Evolutionary conservation across 805 yeast species (phyloP).

Genomic region (Wickerhamiella bombiphila): DNA sequence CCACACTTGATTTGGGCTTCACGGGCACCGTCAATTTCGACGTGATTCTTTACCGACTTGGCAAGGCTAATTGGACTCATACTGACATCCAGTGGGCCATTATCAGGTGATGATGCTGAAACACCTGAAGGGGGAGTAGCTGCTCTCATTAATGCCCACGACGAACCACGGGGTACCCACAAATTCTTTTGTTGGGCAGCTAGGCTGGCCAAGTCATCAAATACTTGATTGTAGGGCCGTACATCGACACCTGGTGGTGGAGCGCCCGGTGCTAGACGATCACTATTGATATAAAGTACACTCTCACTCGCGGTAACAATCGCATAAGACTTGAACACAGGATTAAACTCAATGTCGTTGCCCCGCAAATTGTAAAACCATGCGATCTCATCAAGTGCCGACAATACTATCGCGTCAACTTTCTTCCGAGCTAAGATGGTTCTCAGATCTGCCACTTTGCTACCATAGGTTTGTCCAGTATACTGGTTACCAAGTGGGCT

Average conservation of each 20-base stretch:
- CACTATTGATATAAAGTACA: slow-evolving; percentile 38
- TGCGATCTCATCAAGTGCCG: slow-evolving; percentile 78
- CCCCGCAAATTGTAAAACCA: slow-evolving; percentile 82
- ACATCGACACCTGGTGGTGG: slow-evolving; percentile 36
- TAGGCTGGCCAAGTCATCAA: slow-evolving; percentile 33
- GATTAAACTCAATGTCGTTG: slow-evolving; percentile 67
- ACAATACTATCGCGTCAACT: slow-evolving; percentile 37
- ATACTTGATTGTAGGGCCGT: slow-evolving; percentile 42
- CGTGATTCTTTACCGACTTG: slow-evolving; percentile 61
- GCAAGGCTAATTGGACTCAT: slow-evolving; percentile 46
- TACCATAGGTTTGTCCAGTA: slow-evolving; percentile 48
- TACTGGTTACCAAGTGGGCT: slow-evolving; percentile 36
- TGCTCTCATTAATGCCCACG: slow-evolving; percentile 53
- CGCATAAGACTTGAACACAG: slow-evolving; percentile 67
- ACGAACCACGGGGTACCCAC: slow-evolving; percentile 40
- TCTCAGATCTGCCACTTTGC: slow-evolving; percentile 38
- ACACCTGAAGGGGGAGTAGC: slow-evolving; percentile 23
- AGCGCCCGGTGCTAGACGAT: slow-evolving; percentile 24
- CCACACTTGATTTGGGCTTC: slow-evolving; percentile 77
- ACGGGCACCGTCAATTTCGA: slow-evolving; percentile 58
- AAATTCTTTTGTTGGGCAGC: slow-evolving; percentile 23
- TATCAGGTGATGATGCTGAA: slow-evolving; percentile 19
- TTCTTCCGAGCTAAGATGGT: slow-evolving; percentile 19
- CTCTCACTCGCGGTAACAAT: slow-evolving; percentile 32
- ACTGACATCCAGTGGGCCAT: slow-evolving; percentile 28